These are phyloP conservation scores for Exophiala sideris DNA, from an alignment of 2,329 filamentous ascomycete species.

Conservation along the genomic window DNA sequence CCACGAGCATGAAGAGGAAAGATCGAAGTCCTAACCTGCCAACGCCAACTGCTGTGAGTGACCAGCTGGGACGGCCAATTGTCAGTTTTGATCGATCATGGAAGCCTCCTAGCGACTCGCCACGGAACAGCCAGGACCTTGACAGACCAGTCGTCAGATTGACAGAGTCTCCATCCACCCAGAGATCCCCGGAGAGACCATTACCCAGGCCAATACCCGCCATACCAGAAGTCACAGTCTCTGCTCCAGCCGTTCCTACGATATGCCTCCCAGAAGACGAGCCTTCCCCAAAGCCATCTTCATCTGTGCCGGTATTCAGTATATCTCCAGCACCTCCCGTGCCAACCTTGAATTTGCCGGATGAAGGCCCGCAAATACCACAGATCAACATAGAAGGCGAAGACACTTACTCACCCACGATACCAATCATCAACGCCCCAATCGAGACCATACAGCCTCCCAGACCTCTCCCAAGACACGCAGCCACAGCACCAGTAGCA, in stretches of 20 bases:
- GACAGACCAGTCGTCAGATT: slow-evolving; percentile 25
- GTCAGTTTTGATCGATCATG: slow-evolving; percentile 92
- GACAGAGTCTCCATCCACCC: slow-evolving; percentile 18
- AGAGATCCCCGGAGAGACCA: slow-evolving; percentile 8
- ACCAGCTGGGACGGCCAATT: slow-evolving; percentile 85
- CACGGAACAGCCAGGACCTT: slow-evolving; percentile 38
- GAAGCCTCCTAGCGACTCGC: slow-evolving; percentile 44
- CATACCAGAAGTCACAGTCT: slow-evolving; percentile 14
- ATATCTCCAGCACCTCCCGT: slow-evolving; percentile 26
- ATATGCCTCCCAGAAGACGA: slow-evolving; percentile 14
- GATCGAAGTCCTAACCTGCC: slow-evolving; percentile 85
- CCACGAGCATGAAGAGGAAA: slow-evolving; percentile 82
- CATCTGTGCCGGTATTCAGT: slow-evolving; percentile 4
- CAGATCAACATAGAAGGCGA: slow-evolving; percentile 32
- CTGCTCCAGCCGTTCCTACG: slow-evolving; percentile 26
- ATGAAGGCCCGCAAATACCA: slow-evolving; percentile 35
- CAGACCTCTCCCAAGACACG: slow-evolving; percentile 26
- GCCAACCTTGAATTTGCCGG: slow-evolving; percentile 52
- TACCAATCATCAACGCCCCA: slow-evolving; percentile 4
- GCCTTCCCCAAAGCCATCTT: not conserved
- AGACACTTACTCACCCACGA: not conserved
- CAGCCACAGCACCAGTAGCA: slow-evolving; percentile 31
- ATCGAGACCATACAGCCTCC: slow-evolving; percentile 2
- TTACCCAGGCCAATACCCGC: slow-evolving; percentile 9
- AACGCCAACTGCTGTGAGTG: slow-evolving; percentile 85